Evolutionary conservation across 2,329 filamentous ascomycete species (phyloP), one percentile per base, ranked within the genome.

Genomic region (Gnomoniopsis smithogilvyi): DNA sequence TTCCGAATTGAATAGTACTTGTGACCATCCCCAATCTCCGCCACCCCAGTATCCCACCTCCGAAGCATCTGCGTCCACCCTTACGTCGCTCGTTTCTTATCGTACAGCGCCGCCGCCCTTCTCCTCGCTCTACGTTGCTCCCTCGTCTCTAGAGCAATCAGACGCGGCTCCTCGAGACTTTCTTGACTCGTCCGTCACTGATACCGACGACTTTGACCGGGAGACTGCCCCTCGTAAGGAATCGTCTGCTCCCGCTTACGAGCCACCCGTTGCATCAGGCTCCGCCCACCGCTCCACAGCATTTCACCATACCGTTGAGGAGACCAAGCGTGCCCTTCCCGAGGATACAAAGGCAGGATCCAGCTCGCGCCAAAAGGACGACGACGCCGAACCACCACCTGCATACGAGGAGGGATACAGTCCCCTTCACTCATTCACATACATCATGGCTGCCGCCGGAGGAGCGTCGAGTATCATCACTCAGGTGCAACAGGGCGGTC

Each of bases 391-490:
- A 78, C 94, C 94, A 60, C 95, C 95, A 62, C 95, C 95, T 60
- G 94, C 95, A 59, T 99, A 99, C 75, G 92, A 91, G 66, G 94
- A 98, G 85, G 93, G 94, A 68, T 89, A 87, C 62, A 97, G 92
- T 79, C 95, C 95, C 63, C 86, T 99, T 73, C 84, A 90, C 62
- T 91, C 92, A 59, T 99, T 99, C 72, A 88, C 90, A 68, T 99
- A 96, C 85, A 86, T 96, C 73, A 99, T 99, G 95, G 93, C 95
- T 77, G 91, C 92, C 74, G 93, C 94, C 77, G 94, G 94, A 82
- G 94, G 93, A 79, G 91, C 93, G 68, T 89, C 93, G 80, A 98
- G 95, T 85, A 96, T 99, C 73, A 96, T 99, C 78, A 99, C 95
- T 76, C 95, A 99, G 80, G 95, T 99, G 68, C 93, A 96, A 73